Evolutionary conservation across 176 grass and related monocot species (phyloP).

Genomic region (Ensete glaucum): DNA sequence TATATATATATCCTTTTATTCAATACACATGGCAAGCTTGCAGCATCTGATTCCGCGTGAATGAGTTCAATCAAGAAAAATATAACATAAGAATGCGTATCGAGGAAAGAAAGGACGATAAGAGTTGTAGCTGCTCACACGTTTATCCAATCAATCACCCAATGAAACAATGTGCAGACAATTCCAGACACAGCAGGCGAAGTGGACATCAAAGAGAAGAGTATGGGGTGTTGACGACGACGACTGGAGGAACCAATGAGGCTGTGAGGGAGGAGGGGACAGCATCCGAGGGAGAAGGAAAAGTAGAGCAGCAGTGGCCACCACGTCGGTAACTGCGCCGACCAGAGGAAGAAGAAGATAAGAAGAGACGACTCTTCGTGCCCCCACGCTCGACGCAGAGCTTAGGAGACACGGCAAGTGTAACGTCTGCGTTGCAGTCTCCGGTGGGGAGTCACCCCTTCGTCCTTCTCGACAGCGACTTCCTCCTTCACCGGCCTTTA

Average conservation of each 20-base stretch:
- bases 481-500: neutral
- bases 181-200: neutral
- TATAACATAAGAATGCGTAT: too few relatives aligned
- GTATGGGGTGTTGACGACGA: neutral
- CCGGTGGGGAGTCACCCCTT: constrained; percentile 3
- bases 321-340: neutral
- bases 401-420: neutral
- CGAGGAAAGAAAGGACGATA: neutral
- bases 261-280: too few relatives aligned
- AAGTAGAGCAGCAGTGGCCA: neutral
- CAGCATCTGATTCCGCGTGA: too few relatives aligned
- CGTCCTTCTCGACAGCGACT: neutral
- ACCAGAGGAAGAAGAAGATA: neutral
- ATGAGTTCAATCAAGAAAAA: neutral
- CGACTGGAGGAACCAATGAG: too few relatives aligned
- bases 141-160: constrained; percentile 6
- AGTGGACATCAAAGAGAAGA: neutral
- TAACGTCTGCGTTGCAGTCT: neutral
- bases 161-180: neutral
- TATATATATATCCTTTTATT: too few relatives aligned
- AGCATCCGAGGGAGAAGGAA: neutral
- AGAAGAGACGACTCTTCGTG: neutral
- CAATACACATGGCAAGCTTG: too few relatives aligned
- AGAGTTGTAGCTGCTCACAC: constrained; percentile 4
- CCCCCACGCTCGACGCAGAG: neutral